A percentile compares a stretch with the other conserved stretches of the same genome.
Evolutionary conservation across 116 monocot genomes (phyloP).

Genomic region (Trichopus zeylanicus): DNA sequence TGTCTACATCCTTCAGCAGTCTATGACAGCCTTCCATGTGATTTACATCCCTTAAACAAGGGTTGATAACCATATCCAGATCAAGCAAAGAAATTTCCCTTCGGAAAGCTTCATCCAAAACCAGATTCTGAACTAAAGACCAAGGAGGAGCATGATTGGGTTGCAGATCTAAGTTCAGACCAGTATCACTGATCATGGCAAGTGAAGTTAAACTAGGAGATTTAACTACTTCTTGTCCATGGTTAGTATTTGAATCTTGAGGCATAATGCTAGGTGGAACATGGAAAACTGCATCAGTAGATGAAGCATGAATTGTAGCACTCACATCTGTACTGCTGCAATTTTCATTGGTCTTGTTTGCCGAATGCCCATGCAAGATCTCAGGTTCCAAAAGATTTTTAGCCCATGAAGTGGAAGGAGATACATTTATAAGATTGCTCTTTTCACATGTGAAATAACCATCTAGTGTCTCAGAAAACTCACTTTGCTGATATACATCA

Average conservation of each 20-base stretch:
- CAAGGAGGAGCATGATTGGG: slow-evolving; percentile 12
- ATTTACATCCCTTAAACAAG: slow-evolving; percentile 1
- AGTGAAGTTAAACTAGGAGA: slow-evolving; percentile 14
- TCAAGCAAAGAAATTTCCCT: slow-evolving; percentile 46
- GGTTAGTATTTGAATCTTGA: slow-evolving; percentile 17
- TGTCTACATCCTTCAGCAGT: slow-evolving; percentile 4
- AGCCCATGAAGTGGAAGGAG: slow-evolving; percentile 11
- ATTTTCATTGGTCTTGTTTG: slow-evolving; percentile 1
- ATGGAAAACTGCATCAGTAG: slow-evolving; percentile 8
- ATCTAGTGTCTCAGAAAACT: slow-evolving; percentile 7
- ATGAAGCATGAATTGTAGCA: slow-evolving; percentile 10
- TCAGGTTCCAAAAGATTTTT: slow-evolving; percentile 22
- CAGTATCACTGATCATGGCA: slow-evolving; percentile 10
- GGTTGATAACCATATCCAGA: slow-evolving; percentile 19
- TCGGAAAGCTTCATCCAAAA: slow-evolving; percentile 10
- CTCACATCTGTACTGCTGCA: slow-evolving; percentile 10
- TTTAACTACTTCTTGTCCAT: slow-evolving; percentile 3
- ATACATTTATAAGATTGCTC: slow-evolving; percentile 4
- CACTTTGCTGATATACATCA: background rate
- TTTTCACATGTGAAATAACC: slow-evolving; percentile 3
- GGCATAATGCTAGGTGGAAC: slow-evolving; percentile 20
- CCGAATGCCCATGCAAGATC: slow-evolving; percentile 4
- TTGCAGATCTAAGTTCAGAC: slow-evolving; percentile 13
- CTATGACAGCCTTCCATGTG: slow-evolving; percentile 7
- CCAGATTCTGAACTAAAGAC: slow-evolving; percentile 23